Base-by-base conservation (phyloP, 352 stramenopile species). In the Paralagenidium karlingii region DNA sequence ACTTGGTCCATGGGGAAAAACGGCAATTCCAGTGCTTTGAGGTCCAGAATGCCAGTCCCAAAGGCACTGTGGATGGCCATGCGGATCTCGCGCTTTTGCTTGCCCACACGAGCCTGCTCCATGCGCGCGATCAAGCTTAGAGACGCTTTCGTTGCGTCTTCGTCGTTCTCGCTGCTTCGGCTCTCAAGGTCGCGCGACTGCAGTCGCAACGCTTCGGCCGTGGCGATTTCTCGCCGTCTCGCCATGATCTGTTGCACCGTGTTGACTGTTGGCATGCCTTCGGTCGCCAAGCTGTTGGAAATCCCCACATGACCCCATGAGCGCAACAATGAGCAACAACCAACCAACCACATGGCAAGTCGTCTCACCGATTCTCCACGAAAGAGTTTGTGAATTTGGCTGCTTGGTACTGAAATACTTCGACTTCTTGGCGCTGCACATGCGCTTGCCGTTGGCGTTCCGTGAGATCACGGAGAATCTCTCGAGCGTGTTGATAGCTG, bases 211-310 rank as follows among this genome's bases (percentile, higher is more conserved):
- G 8, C n/a, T n/a, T n/a, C 9, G 1, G 28, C 24, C 31, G 40
- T 49, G 1, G 28, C n/a, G 22, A 48, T 37, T 2, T 47, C 40
- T 29, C 55, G 58, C 29, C 80, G 59, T 2, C 67, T 51, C 25
- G 60, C 51, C 28, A 85, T 76, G 16, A 61, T 43, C 10, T 85
- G 61, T 31, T 49, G 55, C 49, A 82, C 64, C 0, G 56, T 68
- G 38, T 88, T 88, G 24, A 88, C 43, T 3, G 68, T 85, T 10
- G 68, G 68, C n/a, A 51, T 28, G 8, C 70, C 70, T 13, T 60
- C 78, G 2, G 74, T 83, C 15, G 56, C 70, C 2, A 88, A 51
- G n/a, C n/a, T n/a, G n/a, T n/a, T n/a, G n/a, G n/a, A n/a, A n/a
- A n/a, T n/a, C n/a, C n/a, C n/a, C n/a, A n/a, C n/a, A n/a, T n/a